Evolutionary conservation across 2,329 filamentous ascomycete genomes (phyloP), one percentile per base, ranked within the genome.

Genomic region (Esteya vermicola): DNA sequence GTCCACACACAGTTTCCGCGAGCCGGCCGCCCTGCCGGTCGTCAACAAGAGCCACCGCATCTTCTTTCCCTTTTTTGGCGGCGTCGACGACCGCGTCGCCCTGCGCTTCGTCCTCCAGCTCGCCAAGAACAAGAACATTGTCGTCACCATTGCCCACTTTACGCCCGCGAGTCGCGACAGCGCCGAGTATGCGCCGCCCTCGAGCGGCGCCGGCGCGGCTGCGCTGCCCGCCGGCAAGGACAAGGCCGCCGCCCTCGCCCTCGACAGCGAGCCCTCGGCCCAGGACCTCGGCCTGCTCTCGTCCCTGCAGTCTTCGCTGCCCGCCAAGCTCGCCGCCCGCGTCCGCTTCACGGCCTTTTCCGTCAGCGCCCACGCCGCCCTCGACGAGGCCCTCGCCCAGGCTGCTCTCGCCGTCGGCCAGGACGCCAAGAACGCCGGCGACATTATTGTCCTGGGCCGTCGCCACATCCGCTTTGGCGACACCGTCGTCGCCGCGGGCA

Each of bases 41-140:
- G 64, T 67, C 6, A 74, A 84, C 51, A 78, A 77, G 45, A 77
- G 75, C 27, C 85, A 93, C 54, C 85, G 89, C 54, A 70, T 96
- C 48, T 88, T 93, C 55, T 67, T 93, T 40, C 81, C 88, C 0
- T 96, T 85, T 59, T 78, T 94, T 43, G 88, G 89, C 16, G 84
- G 84, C 9, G 62, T 67, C 1, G 91, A 98, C 52, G 89, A 95
- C 52, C 72, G 76, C 8, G 74, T 80, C 5, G 88, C 86, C 0
- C 67, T 96, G 1, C 69, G 78, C 1, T 73, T 96, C 20, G 81
- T 89, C 4, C 67, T 96, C 4, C 89, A 95, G 52, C 69, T 98
- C 1, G 84, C 80, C 1, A 77, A 80, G 54, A 91, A 86, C 51
- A 70, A 75, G 4, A 74, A 82, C 33, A 75, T 94, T 21, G 88